Evolutionary conservation across 805 yeast genomes (phyloP), one percentile per base, ranked within the genome.

Genomic region (Pichia californica): DNA sequence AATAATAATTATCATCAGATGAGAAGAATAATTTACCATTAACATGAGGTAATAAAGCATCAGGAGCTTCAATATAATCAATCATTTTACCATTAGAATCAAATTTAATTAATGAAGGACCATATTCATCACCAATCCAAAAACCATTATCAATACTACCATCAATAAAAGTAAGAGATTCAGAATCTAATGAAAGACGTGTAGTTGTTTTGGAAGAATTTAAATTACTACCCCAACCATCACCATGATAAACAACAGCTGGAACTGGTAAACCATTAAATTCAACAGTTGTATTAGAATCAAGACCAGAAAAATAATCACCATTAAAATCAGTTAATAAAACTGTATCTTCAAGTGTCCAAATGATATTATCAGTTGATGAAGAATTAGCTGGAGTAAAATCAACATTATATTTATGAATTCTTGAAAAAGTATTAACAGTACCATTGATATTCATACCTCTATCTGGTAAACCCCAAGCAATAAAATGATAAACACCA

Each of bases 371-470:
- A 21, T 45, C 44, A 13, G 53, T 32, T 16, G 49, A 26, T 2
- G 60, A 53, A 13, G 47, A 36, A 30, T 53, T 40, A 31, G 15
- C 21, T 19, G 64, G 63, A 11, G 58, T 54, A 43, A 58, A 59
- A 7, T 41, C 43, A 34, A 51, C 59, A 13, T 38, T 49, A 41
- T 39, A 60, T 44, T 53, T 50, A 39, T 52, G 53, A 31, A 61
- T 50, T 48, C 66, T 51, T n/a, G 58, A 45, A 34, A 41, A 51
- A 32, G 47, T 56, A 47, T 59, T 55, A 25, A 59, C 47, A 14
- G 66, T 60, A 35, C 66, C 66, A 10, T 57, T 42, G 23, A 62
- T 52, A 46, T 61, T 61, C 58, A 57, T 58, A 40, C 66, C 66
- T 44, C 66, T 56, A 42, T 61, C 66, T 10, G 64, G 64, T 28